Conservation (phyloP, 345 rosid genomes). For the Heritiera littoralis region DNA sequence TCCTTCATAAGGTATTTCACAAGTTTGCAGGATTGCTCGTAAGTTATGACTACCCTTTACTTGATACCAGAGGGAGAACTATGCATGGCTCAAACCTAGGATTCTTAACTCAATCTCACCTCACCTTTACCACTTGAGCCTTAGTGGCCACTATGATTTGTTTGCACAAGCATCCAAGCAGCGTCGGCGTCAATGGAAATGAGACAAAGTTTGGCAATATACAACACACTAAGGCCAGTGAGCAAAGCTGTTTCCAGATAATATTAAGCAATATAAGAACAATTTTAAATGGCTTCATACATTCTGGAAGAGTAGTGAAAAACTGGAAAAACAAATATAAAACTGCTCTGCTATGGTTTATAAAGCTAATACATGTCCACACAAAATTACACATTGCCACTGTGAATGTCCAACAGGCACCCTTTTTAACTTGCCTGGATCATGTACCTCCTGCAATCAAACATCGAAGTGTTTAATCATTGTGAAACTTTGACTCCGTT, state of each 20-base stretch:
- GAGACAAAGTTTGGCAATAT: neutral
- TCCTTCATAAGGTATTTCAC: neutral
- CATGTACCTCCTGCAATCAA: slow-evolving; percentile 22
- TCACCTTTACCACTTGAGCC: neutral
- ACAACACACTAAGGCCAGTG: neutral
- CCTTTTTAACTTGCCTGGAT: neutral
- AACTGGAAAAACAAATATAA: neutral
- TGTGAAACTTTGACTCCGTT: neutral
- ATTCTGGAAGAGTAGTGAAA: neutral
- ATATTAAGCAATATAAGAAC: neutral
- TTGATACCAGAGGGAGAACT: too few species aligned
- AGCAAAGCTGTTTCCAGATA: neutral
- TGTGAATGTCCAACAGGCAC: neutral
- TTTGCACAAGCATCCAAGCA: neutral
- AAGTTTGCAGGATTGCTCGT: too few species aligned
- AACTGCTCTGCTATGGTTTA: neutral
- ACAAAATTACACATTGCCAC: neutral
- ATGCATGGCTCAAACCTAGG: neutral
- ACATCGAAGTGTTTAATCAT: neutral
- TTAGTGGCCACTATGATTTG: neutral
- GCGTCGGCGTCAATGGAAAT: neutral
- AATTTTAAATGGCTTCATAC: neutral
- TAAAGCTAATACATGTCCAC: slow-evolving; percentile 20
- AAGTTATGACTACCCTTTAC: neutral
- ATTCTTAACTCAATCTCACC: neutral